These are phyloP conservation scores for Gamsiella multidivaricata DNA, from an alignment of 192 early-diverging fungal genomes.

Conservation along the genomic window DNA sequence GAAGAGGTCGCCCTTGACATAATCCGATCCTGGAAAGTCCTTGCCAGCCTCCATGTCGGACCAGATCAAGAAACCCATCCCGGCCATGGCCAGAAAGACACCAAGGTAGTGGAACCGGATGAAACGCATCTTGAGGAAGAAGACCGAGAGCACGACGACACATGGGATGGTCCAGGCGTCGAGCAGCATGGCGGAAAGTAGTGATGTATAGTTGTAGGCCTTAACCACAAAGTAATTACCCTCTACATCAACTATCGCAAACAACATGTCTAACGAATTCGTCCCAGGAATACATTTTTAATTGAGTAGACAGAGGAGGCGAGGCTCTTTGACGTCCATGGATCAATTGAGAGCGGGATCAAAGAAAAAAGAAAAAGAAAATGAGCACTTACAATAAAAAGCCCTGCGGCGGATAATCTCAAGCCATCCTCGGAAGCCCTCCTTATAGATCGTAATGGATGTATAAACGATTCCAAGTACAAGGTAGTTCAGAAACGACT, in stretches of 20 bases:
- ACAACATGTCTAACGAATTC: constrained; percentile 61
- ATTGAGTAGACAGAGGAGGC: neutral
- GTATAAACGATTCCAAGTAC: constrained; percentile 70
- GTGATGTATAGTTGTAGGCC: constrained; percentile 78
- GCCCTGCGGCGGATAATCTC: constrained; percentile 54
- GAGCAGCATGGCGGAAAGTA: constrained; percentile 81
- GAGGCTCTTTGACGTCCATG: neutral
- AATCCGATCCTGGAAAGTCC: constrained; percentile 56
- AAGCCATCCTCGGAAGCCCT: constrained; percentile 61
- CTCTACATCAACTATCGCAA: constrained; percentile 79
- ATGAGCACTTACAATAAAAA: constrained; percentile 62
- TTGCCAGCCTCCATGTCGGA: constrained; percentile 72
- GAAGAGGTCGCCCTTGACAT: constrained; percentile 78
- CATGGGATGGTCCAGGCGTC: constrained; percentile 82
- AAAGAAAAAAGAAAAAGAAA: neutral
- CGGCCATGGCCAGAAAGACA: constrained; percentile 74
- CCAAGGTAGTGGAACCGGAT: constrained; percentile 75
- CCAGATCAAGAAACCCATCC: constrained; percentile 74
- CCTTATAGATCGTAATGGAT: constrained; percentile 60
- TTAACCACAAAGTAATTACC: constrained; percentile 87
- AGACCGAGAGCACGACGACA: constrained; percentile 72
- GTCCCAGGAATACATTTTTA: neutral
- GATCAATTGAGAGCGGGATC: neutral
- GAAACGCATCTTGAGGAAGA: constrained; percentile 72
- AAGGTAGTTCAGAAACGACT: constrained; percentile 78